Percentiles rank a stretch among this genome's conserved stretches.
Conservation (phyloP, 768 basidiomycete genomes). For the Mycena venus region DNA sequence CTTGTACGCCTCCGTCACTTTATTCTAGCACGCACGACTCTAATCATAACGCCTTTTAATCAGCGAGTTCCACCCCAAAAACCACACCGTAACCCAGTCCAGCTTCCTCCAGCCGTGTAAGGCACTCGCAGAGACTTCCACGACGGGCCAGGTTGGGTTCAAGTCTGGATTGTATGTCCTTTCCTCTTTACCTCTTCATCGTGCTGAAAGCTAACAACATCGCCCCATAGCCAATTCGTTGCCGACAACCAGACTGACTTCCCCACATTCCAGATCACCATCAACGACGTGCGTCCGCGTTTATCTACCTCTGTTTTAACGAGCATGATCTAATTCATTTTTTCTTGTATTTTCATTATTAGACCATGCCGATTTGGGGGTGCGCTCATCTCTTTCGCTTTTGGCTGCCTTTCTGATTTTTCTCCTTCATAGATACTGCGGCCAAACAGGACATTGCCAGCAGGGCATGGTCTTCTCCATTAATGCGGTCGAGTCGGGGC, state of each 20-base stretch:
- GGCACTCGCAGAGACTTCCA: slow-evolving; percentile 29
- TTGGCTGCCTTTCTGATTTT: no score
- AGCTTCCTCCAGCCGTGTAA: slow-evolving; percentile 45
- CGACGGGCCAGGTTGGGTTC: slow-evolving; percentile 38
- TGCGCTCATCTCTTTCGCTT: no score
- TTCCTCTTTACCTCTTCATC: background rate
- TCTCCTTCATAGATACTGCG: slow-evolving; percentile 49
- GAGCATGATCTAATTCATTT: background rate
- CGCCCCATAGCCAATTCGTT: slow-evolving; percentile 47
- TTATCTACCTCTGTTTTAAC: background rate
- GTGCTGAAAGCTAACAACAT: background rate
- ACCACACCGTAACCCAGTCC: slow-evolving; percentile 49
- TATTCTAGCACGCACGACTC: background rate
- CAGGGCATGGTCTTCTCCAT: slow-evolving; percentile 62
- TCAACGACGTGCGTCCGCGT: slow-evolving; percentile 54
- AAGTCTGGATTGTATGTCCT: slow-evolving; percentile 44
- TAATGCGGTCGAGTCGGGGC: slow-evolving; percentile 48
- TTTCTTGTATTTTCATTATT: no score
- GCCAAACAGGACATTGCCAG: slow-evolving; percentile 53
- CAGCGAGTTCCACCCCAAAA: slow-evolving; percentile 41
- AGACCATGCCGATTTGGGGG: background rate
- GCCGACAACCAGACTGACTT: slow-evolving; percentile 45
- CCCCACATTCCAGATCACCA: slow-evolving; percentile 56
- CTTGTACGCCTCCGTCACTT: slow-evolving; percentile 17
- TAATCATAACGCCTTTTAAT: background rate